A percentile compares a stretch with the other conserved stretches of the same genome.
phyloP scores from a whole-genome alignment of 345 rosid species.

The Erodium maritimum region DNA sequence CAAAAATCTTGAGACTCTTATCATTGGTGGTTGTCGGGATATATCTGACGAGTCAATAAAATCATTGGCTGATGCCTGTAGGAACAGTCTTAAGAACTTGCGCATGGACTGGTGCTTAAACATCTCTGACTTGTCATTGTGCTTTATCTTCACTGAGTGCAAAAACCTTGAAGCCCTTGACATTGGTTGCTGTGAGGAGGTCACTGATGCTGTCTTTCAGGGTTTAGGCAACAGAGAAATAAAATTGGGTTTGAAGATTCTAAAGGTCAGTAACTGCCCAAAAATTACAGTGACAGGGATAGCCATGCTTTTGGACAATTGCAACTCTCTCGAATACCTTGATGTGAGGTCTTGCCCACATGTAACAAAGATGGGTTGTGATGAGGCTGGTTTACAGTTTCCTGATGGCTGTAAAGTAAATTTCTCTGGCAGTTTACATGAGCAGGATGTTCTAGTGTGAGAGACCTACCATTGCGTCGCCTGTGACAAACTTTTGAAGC shows the following conservation, averaged over 20 bases:
- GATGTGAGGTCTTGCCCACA: slow-evolving; percentile 82
- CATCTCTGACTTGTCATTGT: slow-evolving; percentile 58
- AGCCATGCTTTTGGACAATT: slow-evolving; percentile 54
- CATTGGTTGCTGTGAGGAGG: slow-evolving; percentile 77
- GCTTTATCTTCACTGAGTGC: slow-evolving; percentile 53
- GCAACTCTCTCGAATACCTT: slow-evolving; percentile 51
- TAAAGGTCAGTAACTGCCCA: slow-evolving; percentile 67
- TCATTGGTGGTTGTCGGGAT: slow-evolving; percentile 74
- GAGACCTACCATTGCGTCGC: not conserved
- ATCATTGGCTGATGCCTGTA: slow-evolving; percentile 50
- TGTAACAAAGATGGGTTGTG: slow-evolving; percentile 58
- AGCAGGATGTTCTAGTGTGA: slow-evolving; percentile 50
- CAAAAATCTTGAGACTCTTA: slow-evolving; percentile 56
- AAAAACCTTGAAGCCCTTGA: slow-evolving; percentile 73
- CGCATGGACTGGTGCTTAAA: slow-evolving; percentile 94
- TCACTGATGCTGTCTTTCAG: slow-evolving; percentile 58
- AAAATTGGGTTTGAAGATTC: slow-evolving; percentile 44
- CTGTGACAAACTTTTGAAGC: not conserved
- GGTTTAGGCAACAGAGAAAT: slow-evolving; percentile 24
- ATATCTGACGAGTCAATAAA: slow-evolving; percentile 52
- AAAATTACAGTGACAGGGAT: slow-evolving; percentile 60
- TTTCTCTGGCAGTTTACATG: slow-evolving; percentile 51
- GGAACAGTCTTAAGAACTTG: slow-evolving; percentile 52
- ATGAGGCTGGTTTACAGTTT: slow-evolving; percentile 68
- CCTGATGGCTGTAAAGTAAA: slow-evolving; percentile 71